Evolutionary conservation across 257 asterid genomes (phyloP), one percentile per base, ranked within the genome.

Genomic region (Solanum medicagineum): DNA sequence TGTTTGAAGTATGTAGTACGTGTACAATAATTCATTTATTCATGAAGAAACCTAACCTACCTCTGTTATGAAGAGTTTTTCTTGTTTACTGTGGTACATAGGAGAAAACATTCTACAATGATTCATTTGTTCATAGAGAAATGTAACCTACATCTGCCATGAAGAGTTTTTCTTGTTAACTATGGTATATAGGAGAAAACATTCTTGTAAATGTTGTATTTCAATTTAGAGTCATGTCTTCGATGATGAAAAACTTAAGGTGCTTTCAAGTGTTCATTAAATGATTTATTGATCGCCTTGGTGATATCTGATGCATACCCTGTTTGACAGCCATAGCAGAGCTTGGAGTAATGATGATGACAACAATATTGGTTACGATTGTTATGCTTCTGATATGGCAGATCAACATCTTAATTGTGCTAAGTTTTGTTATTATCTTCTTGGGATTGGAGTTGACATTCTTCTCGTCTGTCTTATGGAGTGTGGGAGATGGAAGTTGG

Each of bases 371-470:
- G 86, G 97, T 97, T 85, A 93, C 97, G 56, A 93, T 97, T 45
- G 98, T 97, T 86, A 97, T 97, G 99, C 97, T 97, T 87, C 98
- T 97, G 66, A 94, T 97, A 89, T 97, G 99, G 99, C 98, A 93
- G 93, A 92, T 92, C 85, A 91, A 97, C 86, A 93, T 94, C 75
- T 36, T 95, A 81, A 75, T 92, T 83, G 98, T 93, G 85, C 87
- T 95, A 89, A 89, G 91, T 86, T 97, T 95, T 88, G 90, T 85
- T 65, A 84, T 83, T 86, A 85, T 93, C 80, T 93, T 93, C 94
- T 87, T 95, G 96, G 98, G 98, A 81, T 85, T 95, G 91, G 99
- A 97, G 93, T 89, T 93, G 70, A 88, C 93, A 29, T 97, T 94
- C 89, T 87, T 97, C 85, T 92, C 99, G 15, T 94, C 99, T 16